phyloP scores from a whole-genome alignment of 345 rosid species.

The Gossypium anomalum region DNA sequence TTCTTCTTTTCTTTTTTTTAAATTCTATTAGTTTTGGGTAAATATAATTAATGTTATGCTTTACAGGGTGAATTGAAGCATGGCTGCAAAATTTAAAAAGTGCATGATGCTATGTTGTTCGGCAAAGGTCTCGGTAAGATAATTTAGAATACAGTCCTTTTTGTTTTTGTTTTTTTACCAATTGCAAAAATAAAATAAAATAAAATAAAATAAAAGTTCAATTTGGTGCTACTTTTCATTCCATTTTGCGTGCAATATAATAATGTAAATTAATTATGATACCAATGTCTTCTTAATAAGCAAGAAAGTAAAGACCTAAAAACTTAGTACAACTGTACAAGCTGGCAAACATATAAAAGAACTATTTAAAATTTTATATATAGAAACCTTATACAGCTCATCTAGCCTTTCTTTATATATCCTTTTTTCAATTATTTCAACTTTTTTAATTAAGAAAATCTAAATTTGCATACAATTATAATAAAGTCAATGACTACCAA shows the following conservation, averaged over 20 bases:
- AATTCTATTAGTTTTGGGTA: no score
- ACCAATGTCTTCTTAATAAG: neutral
- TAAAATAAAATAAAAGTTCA: no score
- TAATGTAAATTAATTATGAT: neutral
- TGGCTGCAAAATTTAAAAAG: conserved; percentile 38
- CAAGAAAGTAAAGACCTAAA: neutral
- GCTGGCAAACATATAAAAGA: neutral
- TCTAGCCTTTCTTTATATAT: neutral
- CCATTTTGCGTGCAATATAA: neutral
- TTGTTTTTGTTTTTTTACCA: no score
- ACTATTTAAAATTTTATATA: neutral
- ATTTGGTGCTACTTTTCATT: neutral
- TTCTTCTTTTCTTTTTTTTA: neutral
- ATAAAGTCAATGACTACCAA: no score
- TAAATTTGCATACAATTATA: no score
- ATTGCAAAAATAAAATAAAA: no score
- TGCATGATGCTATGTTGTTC: conserved; percentile 40
- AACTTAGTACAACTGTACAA: neutral
- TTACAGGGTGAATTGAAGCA: neutral
- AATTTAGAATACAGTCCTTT: neutral
- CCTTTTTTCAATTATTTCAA: neutral
- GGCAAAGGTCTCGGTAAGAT: conserved; percentile 32
- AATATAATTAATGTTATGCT: no score
- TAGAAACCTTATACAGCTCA: neutral
- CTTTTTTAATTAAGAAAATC: no score